Conservation (phyloP, 495 filamentous ascomycete genomes). For the Staphylotrichum longicolle region DNA sequence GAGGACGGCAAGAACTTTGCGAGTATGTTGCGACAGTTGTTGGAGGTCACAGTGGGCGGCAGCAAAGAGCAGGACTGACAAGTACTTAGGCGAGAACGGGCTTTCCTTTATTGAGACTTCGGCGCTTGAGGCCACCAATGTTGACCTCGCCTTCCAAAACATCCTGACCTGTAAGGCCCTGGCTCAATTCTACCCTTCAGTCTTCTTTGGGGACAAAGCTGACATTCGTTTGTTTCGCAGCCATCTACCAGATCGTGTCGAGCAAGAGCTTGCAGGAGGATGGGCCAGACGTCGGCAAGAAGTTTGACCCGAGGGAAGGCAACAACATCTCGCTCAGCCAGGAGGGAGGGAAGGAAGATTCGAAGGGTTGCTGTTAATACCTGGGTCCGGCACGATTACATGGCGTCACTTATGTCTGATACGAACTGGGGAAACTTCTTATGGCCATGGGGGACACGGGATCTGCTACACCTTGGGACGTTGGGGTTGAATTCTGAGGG, state of each 20-base stretch:
- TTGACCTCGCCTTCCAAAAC: conserved; percentile 99
- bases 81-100: conserved; percentile 75
- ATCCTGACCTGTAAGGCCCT: conserved; percentile 83
- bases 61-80: conserved; percentile 20
- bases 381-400: conserved; percentile 43
- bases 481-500: conserved; percentile 28
- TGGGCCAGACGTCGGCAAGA: conserved; percentile 63
- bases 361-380: conserved; percentile 77
- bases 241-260: conserved; percentile 99
- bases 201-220: not conserved
- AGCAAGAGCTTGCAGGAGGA: conserved; percentile 88
- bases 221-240: conserved; percentile 45
- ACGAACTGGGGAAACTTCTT: conserved; percentile 34
- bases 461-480: conserved; percentile 39
- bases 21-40: conserved; percentile 56
- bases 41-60: not conserved
- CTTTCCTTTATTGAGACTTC: conserved; percentile 99
- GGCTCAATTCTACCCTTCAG: not conserved
- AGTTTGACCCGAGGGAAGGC: conserved; percentile 41
- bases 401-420: conserved; percentile 48
- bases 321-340: conserved; percentile 81
- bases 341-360: conserved; percentile 60
- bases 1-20: conserved; percentile 99
- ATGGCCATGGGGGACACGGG: conserved; percentile 39
- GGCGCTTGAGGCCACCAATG: conserved; percentile 97